A percentile compares a stretch with the other conserved stretches of the same genome.
These are phyloP conservation scores for Taphrina wiesneri DNA, from an alignment of 1,139 yeast genomes.

Conservation along the genomic window DNA sequence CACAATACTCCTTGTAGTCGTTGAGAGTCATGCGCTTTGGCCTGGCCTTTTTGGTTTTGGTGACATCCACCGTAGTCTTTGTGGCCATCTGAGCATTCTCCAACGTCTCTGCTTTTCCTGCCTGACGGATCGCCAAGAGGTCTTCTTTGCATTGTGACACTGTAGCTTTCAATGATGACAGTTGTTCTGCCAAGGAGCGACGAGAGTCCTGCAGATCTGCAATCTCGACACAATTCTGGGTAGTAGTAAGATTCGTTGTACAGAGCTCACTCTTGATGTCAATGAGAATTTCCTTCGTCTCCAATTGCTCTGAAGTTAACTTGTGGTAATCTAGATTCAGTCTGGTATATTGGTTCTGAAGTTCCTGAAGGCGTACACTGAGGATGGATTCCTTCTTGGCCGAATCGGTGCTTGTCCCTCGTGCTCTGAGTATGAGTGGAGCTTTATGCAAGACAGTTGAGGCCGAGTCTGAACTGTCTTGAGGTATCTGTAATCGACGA, in stretches of 20 bases:
- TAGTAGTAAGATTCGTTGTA: constrained; percentile 1
- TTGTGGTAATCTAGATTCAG: constrained; percentile 6
- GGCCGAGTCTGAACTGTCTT: background rate
- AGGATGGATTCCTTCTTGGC: background rate
- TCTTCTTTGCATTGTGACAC: background rate
- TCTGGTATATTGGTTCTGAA: background rate
- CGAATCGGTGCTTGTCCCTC: background rate
- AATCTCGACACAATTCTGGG: constrained; percentile 5
- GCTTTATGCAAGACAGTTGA: background rate
- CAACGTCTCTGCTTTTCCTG: background rate
- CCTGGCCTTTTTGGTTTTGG: background rate
- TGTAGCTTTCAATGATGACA: background rate
- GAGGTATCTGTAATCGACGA: background rate
- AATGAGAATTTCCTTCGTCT: background rate
- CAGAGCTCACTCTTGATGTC: background rate
- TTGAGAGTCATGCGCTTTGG: background rate
- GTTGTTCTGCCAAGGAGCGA: background rate
- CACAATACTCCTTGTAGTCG: background rate
- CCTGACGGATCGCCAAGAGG: background rate
- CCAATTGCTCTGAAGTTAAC: background rate
- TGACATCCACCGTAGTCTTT: background rate
- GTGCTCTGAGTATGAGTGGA: background rate
- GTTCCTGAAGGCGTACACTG: background rate
- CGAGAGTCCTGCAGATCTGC: background rate
- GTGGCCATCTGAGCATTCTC: background rate